phyloP scores from a whole-genome alignment of 306 rosid genomes.

The Cicer arietinum region DNA sequence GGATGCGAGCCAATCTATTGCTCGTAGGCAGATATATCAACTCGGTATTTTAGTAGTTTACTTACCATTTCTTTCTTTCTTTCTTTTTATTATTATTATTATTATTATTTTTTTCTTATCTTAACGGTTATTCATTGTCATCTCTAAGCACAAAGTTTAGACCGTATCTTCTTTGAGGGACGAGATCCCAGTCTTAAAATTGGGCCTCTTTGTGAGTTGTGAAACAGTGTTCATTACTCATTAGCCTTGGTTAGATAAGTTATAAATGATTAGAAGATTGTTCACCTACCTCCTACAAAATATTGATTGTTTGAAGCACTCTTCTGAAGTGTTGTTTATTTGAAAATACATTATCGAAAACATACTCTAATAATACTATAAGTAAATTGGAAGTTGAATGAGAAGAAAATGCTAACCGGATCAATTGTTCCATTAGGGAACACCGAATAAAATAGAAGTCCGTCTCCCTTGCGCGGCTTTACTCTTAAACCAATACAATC shows the following conservation, averaged over 20 bases:
- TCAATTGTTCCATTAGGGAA: constrained; percentile 80
- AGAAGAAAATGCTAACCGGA: constrained; percentile 63
- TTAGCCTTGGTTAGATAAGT: neutral
- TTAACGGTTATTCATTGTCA: neutral
- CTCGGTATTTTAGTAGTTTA: neutral
- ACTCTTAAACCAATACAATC: constrained; percentile 75
- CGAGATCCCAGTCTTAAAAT: neutral
- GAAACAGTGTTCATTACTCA: neutral
- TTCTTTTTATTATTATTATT: too few species aligned
- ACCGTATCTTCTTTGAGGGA: neutral
- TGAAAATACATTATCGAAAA: too few species aligned
- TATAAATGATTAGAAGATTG: too few species aligned
- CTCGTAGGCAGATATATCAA: neutral
- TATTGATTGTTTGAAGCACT: too few species aligned
- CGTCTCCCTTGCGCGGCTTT: constrained; percentile 89
- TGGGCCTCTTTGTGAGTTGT: neutral
- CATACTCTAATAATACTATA: too few species aligned
- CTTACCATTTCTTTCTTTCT: too few species aligned
- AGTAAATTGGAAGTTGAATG: too few species aligned
- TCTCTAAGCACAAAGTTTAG: neutral
- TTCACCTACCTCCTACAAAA: too few species aligned
- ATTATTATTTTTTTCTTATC: too few species aligned
- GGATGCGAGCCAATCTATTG: neutral
- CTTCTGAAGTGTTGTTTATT: too few species aligned
- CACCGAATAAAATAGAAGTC: constrained; percentile 83